Conservation (phyloP, 2,329 filamentous ascomycete genomes). For the Fusarium nematophilum region DNA sequence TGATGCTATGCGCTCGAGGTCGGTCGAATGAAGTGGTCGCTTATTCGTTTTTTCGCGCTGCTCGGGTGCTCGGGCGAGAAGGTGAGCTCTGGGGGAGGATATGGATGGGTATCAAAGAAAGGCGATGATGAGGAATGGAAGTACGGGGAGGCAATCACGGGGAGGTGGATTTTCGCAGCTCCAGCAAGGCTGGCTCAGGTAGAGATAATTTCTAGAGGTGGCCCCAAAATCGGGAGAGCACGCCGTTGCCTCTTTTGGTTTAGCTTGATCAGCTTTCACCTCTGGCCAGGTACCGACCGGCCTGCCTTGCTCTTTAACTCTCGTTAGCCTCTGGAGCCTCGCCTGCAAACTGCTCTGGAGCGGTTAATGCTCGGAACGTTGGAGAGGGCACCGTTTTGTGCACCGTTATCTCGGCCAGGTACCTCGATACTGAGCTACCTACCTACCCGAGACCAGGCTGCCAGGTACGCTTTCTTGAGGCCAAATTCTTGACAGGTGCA, state of each 20-base stretch:
- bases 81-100: constrained; percentile 36
- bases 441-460: background rate
- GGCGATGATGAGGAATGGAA: constrained; percentile 44
- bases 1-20: constrained; percentile 45
- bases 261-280: constrained; percentile 34
- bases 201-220: constrained; percentile 51
- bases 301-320: constrained; percentile 17
- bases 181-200: constrained; percentile 43
- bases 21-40: constrained; percentile 28
- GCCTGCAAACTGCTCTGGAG: background rate
- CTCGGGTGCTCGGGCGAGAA: constrained; percentile 29
- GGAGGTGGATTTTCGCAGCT: constrained; percentile 49
- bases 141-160: constrained; percentile 45
- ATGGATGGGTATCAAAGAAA: constrained; percentile 49
- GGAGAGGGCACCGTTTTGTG: constrained; percentile 1
- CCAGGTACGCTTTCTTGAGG: too few relatives aligned
- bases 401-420: constrained; percentile 12
- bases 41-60: constrained; percentile 37
- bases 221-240: constrained; percentile 42
- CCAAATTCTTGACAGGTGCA: too few relatives aligned
- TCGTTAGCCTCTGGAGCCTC: constrained; percentile 32
- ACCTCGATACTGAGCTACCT: background rate
- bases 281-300: constrained; percentile 26
- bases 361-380: constrained; percentile 39
- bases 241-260: constrained; percentile 31